phyloP scores from a whole-genome alignment of 2,329 filamentous ascomycete species.

The Pseudocercospora fuligena region DNA sequence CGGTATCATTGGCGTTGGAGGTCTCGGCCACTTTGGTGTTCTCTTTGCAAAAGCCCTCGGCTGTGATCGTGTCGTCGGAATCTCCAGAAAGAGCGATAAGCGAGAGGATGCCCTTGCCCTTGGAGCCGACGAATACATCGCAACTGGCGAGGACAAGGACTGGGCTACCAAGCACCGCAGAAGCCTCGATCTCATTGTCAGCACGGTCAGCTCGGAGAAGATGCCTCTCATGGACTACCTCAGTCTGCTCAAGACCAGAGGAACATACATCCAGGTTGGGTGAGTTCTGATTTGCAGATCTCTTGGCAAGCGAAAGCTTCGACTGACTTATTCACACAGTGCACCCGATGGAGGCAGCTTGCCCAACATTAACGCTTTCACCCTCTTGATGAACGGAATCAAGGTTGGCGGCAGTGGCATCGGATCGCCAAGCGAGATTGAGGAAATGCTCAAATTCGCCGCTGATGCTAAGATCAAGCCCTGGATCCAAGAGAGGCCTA shows the following conservation, averaged over 20 bases:
- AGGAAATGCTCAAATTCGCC: constrained; percentile 65
- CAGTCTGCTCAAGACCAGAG: constrained; percentile 61
- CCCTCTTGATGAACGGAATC: constrained; percentile 61
- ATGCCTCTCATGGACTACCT: constrained; percentile 70
- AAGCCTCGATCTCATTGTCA: constrained; percentile 63
- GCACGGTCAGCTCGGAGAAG: constrained; percentile 60
- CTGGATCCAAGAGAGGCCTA: constrained; percentile 64
- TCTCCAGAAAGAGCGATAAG: constrained; percentile 65
- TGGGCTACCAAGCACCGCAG: constrained; percentile 62
- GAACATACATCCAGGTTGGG: constrained; percentile 67
- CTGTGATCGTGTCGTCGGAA: constrained; percentile 67
- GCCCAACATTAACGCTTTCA: constrained; percentile 61
- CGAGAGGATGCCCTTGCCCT: constrained; percentile 63
- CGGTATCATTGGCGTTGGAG: background rate
- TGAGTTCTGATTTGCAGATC: too few relatives aligned
- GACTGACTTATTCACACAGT: constrained; percentile 34
- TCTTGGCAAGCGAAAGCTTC: too few relatives aligned
- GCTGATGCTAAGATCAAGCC: constrained; percentile 62
- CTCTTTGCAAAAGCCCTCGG: constrained; percentile 72
- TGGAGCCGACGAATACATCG: constrained; percentile 63
- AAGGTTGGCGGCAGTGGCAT: constrained; percentile 52
- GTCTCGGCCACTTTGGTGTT: background rate
- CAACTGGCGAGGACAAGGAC: constrained; percentile 61
- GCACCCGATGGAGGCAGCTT: constrained; percentile 63
- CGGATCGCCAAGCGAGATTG: constrained; percentile 61